phyloP scores from a whole-genome alignment of 768 basidiomycete genomes.

The Auricularia heimuer region DNA sequence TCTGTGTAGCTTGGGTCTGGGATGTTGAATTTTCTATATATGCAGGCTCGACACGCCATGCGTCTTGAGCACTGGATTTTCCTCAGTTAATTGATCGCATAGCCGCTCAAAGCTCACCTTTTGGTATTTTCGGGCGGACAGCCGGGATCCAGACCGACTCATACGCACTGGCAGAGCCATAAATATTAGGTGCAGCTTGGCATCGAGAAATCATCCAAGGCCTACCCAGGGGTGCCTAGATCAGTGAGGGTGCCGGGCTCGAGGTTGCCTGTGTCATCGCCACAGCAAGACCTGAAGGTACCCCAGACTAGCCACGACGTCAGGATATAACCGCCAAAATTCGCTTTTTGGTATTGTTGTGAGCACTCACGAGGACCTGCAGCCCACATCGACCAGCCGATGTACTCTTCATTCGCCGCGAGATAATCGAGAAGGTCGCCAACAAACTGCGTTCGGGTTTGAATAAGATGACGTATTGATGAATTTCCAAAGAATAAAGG shows the following conservation, averaged over 20 bases:
- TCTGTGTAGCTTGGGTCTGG: neutral
- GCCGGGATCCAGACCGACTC: constrained; percentile 8
- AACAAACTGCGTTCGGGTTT: constrained; percentile 15
- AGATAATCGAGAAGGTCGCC: constrained; percentile 34
- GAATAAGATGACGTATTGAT: neutral
- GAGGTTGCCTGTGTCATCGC: constrained; percentile 32
- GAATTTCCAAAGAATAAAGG: neutral
- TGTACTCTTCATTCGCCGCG: constrained; percentile 33
- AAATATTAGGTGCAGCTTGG: no score
- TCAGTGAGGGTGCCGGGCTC: constrained; percentile 23
- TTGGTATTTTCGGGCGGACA: constrained; percentile 5
- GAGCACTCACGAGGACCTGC: constrained; percentile 32
- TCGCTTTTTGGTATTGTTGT: neutral
- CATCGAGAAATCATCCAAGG: neutral
- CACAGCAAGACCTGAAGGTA: constrained; percentile 33
- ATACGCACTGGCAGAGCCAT: constrained; percentile 2
- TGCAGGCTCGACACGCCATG: neutral
- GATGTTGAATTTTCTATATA: neutral
- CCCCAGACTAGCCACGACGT: constrained; percentile 30
- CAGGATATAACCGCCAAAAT: neutral
- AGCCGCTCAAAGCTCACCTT: neutral
- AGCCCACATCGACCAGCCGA: constrained; percentile 41
- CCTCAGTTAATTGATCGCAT: no score
- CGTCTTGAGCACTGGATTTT: neutral
- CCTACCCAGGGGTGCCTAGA: constrained; percentile 7